Base-by-base conservation (phyloP, 352 stramenopile genomes). In the Pythium apleroticum region DNA sequence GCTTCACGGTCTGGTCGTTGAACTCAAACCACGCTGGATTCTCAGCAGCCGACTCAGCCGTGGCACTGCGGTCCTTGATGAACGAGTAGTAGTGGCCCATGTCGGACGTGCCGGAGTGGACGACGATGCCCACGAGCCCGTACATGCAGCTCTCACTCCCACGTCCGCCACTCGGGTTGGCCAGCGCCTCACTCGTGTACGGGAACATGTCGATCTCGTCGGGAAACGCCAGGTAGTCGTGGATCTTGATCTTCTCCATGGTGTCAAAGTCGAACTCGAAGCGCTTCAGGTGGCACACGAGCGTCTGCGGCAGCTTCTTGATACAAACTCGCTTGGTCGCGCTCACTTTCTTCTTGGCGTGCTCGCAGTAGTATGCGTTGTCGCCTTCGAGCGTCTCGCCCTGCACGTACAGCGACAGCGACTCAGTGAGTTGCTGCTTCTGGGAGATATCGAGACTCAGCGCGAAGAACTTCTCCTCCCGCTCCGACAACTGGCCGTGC, bases 81-180 rank as follows among this genome's bases (percentile, higher is more conserved):
- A 96, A 98, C 22, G 85, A 97, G 68, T 98, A 98, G 67, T 98
- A 98, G 77, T 98, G 95, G 0, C 95, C 95, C 52, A 84, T 96
- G 57, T 98, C 89, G 0, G 88, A 82, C 20, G 90, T 97, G 1
- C 95, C 94, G 0, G 84, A 96, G 69, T 98, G 95, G 5, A 98
- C 91, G 19, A 98, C 89, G 17, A 98, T 80, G 10, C 94, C 94
- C 7, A 90, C 81, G 8, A 98, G 82, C 22, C 97, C 81, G 63
- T 98, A 98, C 76, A 93, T 75, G 39, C 57, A 24, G 28, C 20
- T 27, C 59, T 6, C 10, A 11, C 28, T 30, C 15, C n/a, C 31
- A 12, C 25, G 14, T 8, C 20, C 31, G 14, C 15, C 25, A 11
- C 24, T 22, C 1, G 17, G 4, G n/a, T 10, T 24, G 7, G 58